Evolutionary conservation across 163 green algal genomes (phyloP).

Genomic region (Scenedesmus sp.): DNA sequence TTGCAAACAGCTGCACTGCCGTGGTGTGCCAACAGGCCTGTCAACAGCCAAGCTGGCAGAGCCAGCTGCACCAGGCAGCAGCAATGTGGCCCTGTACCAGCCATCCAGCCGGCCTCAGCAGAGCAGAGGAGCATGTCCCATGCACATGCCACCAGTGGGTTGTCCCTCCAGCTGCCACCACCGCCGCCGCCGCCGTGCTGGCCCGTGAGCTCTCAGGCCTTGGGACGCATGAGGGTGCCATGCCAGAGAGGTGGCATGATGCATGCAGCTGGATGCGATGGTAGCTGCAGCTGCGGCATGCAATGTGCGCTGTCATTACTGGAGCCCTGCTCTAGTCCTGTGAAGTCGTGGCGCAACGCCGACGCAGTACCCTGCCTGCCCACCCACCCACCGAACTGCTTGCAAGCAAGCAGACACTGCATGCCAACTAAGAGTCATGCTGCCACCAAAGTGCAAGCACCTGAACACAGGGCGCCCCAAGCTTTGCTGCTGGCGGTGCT

Average conservation of each 20-base stretch:
- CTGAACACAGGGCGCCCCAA: background rate
- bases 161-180: background rate
- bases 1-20: background rate
- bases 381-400: background rate
- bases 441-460: background rate
- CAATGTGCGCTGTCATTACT: background rate
- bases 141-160: background rate
- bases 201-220: background rate
- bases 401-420: background rate
- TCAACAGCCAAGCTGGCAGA: background rate
- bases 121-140: background rate
- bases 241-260: too few species aligned
- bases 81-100: too few species aligned
- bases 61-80: background rate
- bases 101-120: constrained; percentile 17
- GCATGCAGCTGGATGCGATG: background rate
- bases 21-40: background rate
- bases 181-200: background rate
- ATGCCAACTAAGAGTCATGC: background rate
- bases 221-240: too few species aligned
- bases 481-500: background rate
- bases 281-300: too few species aligned
- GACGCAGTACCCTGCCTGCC: background rate
- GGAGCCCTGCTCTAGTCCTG: background rate
- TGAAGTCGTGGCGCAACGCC: background rate